Evolutionary conservation across 768 basidiomycete species (phyloP).

Genomic region (Boletus patriciae): DNA sequence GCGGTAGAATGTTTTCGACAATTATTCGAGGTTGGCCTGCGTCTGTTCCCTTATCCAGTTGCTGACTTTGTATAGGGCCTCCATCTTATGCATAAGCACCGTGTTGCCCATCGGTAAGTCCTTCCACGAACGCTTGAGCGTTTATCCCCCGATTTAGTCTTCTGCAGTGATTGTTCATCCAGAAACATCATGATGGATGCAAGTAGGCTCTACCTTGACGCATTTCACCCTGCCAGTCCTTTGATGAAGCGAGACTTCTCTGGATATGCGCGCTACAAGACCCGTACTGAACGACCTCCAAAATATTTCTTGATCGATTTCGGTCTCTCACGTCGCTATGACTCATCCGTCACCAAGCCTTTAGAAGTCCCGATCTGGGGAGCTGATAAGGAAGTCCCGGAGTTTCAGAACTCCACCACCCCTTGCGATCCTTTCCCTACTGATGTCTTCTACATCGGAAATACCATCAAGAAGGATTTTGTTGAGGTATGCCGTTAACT

Average conservation of each 20-base stretch:
- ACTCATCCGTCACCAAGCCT: not conserved
- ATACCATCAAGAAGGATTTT: not conserved
- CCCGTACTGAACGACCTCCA: not conserved
- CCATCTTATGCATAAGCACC: constrained; percentile 26
- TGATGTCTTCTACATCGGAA: not conserved
- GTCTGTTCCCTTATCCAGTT: rapidly evolving
- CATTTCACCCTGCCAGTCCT: constrained; percentile 27
- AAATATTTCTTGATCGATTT: constrained; percentile 1
- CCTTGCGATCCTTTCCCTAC: not conserved
- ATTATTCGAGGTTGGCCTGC: constrained; percentile 27
- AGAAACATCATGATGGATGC: constrained; percentile 39
- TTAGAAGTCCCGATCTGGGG: not conserved
- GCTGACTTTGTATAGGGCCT: constrained; percentile 16
- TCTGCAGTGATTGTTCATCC: constrained; percentile 25
- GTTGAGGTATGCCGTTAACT: not conserved
- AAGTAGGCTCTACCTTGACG: constrained; percentile 22
- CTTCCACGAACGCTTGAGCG: rapidly evolving
- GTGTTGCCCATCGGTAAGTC: constrained; percentile 16
- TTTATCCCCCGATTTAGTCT: not conserved
- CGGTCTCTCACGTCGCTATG: not conserved
- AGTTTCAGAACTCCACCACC: not conserved
- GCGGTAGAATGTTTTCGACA: constrained; percentile 31
- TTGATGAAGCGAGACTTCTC: constrained; percentile 21
- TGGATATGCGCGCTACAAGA: constrained; percentile 17
- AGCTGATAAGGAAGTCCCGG: not conserved